phyloP scores from a whole-genome alignment of 1,284 basidiomycete species.

The Ceratorhiza oryzae-sativae region DNA sequence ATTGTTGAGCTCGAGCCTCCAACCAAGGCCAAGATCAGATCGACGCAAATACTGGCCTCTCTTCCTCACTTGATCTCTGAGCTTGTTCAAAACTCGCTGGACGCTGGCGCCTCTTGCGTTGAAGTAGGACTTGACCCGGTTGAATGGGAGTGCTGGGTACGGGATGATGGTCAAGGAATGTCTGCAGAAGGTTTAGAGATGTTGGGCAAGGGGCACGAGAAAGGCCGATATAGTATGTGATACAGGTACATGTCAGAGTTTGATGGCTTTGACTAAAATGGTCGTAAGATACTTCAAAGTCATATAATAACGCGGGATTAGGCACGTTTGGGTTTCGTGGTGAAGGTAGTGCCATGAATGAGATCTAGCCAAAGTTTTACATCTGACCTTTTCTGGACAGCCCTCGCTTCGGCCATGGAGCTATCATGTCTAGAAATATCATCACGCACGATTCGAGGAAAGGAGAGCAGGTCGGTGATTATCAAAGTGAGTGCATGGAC shows the following conservation, averaged over 20 bases:
- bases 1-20: constrained; percentile 35
- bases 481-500: constrained; percentile 63
- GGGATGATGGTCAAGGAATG: constrained; percentile 84
- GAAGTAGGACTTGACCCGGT: constrained; percentile 53
- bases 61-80: constrained; percentile 80
- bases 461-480: constrained; percentile 74
- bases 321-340: constrained; percentile 86
- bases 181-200: constrained; percentile 61
- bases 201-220: constrained; percentile 61
- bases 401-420: constrained; percentile 82
- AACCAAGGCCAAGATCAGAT: constrained; percentile 74
- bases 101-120: constrained; percentile 52
- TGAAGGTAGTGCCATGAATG: constrained; percentile 65
- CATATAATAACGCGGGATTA: constrained; percentile 60
- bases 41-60: constrained; percentile 82
- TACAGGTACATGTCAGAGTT: not conserved
- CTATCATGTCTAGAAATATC: constrained; percentile 78
- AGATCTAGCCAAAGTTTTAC: not conserved
- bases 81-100: constrained; percentile 81
- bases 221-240: constrained; percentile 71
- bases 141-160: constrained; percentile 80
- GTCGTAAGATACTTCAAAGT: constrained; percentile 68
- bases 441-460: constrained; percentile 66
- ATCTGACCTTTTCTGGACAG: constrained; percentile 52
- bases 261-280: not conserved